These are phyloP conservation scores for Trypanosoma melophagium DNA, from an alignment of 208 protist species.

Conservation along the genomic window DNA sequence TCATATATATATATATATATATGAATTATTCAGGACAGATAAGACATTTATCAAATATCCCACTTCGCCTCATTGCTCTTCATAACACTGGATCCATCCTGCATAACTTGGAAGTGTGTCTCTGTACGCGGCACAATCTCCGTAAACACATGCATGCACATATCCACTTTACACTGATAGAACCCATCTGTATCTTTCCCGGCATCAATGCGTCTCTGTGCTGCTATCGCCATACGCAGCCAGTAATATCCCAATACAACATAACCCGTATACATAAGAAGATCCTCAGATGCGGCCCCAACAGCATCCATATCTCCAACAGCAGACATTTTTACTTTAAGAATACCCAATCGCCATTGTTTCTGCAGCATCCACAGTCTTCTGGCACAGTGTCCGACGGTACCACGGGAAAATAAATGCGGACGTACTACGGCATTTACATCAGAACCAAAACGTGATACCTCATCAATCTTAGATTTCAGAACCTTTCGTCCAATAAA, in stretches of 20 bases:
- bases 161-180: conserved; percentile 84
- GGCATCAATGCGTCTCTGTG: conserved; percentile 55
- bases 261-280: conserved; percentile 85
- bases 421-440: conserved; percentile 37
- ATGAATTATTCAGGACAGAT: too few relatives aligned
- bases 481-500: conserved; percentile 87
- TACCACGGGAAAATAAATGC: conserved; percentile 41
- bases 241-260: conserved; percentile 82
- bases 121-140: conserved; percentile 61
- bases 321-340: conserved; percentile 46
- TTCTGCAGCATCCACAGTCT: conserved; percentile 65
- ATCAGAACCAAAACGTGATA: conserved; percentile 38
- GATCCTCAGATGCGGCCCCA: conserved; percentile 59
- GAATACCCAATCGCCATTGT: conserved; percentile 58
- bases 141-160: conserved; percentile 71
- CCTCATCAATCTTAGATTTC: conserved; percentile 50
- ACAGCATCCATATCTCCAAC: conserved; percentile 48
- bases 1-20: neutral
- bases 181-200: conserved; percentile 69
- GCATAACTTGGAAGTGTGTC: conserved; percentile 63
- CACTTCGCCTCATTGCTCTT: conserved; percentile 52
- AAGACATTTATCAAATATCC: conserved; percentile 43
- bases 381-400: conserved; percentile 37
- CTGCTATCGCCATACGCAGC: conserved; percentile 79
- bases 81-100: conserved; percentile 35